Percentiles rank a stretch among this genome's conserved stretches.
Conservation (phyloP, 2,329 filamentous ascomycete genomes). For the Sclerotinia glacialis region DNA sequence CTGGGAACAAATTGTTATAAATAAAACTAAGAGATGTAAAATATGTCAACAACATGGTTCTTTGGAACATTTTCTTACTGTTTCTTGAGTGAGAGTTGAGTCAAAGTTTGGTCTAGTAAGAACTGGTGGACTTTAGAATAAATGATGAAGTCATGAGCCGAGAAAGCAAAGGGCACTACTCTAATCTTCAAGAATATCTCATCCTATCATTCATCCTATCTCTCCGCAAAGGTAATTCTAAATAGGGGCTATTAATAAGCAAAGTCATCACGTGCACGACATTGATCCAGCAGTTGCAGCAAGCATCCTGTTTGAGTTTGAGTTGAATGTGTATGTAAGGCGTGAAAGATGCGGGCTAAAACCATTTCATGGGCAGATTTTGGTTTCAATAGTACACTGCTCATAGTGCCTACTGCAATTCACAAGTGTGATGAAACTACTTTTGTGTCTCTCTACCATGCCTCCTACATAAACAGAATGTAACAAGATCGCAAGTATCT, state of each 20-base stretch:
- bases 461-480: background rate
- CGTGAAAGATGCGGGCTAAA: background rate
- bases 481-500: conserved; percentile 13
- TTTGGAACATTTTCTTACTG: background rate
- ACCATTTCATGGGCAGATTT: background rate
- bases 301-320: background rate
- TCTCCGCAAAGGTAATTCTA: background rate
- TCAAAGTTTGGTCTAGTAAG: background rate
- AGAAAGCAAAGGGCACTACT: background rate
- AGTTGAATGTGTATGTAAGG: too few species aligned
- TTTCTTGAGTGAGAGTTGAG: background rate
- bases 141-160: conserved; percentile 10
- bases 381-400: background rate
- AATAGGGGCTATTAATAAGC: background rate
- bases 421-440: background rate
- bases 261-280: too few species aligned
- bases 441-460: background rate
- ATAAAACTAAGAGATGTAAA: background rate
- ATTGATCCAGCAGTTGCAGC: background rate
- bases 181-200: background rate
- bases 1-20: background rate
- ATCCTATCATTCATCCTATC: background rate
- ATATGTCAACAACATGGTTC: background rate
- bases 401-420: background rate
- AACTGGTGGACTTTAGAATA: background rate